Evolutionary conservation across 1,139 yeast genomes (phyloP), one percentile per base, ranked within the genome.

Genomic region (Kurtzmaniella quercitrusa): DNA sequence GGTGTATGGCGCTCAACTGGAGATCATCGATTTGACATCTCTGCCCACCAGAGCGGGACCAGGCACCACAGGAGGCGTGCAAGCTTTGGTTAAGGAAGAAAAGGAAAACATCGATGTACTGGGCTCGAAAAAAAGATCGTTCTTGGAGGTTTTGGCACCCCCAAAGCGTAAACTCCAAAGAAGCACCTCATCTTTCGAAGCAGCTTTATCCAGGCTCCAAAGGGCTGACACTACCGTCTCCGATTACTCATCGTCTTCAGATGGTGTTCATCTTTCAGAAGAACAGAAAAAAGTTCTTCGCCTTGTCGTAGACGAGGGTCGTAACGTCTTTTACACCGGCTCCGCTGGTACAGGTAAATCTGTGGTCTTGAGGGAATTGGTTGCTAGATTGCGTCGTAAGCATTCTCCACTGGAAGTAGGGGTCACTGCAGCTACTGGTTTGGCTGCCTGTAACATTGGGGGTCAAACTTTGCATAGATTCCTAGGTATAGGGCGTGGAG

Each of bases 301-400:
- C n/a, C 64, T 85, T 39, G 93, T 89, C 4, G 70, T 81, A 25
- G 67, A 76, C 25, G 79, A 70, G 34, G 68, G 73, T 8, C 56
- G 64, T 41, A 84, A 75, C 51, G 72, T 85, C 0, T 85, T 85
- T 53, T 85, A 81, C 57, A 85, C 93, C 0, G 94, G 94, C 44
- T 77, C 86, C 54, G 94, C 94, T 1, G 94, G 94, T 63, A 85
- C 94, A 1, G 94, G 94, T 64, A 85, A 85, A 60, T 89, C 97
- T 3, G 83, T 82, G 16, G 76, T 90, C 10, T 65, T 90, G 42
- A 68, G 76, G 41, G 77, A 78, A 37, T 65, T 90, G 31, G 86
- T 89, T 17, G 57, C 61, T 11, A 59, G 65, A 14, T 60, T 68
- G 5, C 63, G 70, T 39, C 59, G 68, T 44, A 58, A 52, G 18